These are phyloP conservation scores for Zymoseptoria tritici DNA, from an alignment of 2,329 filamentous ascomycete species.

Conservation along the genomic window DNA sequence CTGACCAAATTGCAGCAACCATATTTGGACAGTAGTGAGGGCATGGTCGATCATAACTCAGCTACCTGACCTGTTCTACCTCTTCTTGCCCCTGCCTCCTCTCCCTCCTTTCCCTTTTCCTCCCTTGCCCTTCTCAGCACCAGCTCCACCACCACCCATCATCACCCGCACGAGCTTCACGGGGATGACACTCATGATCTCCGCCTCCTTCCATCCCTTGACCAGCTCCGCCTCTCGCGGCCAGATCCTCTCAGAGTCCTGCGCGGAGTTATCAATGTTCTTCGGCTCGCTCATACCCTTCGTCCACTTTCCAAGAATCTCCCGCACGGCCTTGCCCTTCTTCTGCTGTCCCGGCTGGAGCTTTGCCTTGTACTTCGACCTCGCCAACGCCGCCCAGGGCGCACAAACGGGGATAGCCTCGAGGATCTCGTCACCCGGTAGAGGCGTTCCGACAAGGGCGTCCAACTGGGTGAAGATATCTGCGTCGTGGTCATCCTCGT, in stretches of 20 bases:
- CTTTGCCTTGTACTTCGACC: slow-evolving; percentile 91
- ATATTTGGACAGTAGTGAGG: too few species aligned
- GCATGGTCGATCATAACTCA: slow-evolving; percentile 28
- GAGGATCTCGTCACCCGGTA: slow-evolving; percentile 75
- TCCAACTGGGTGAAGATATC: slow-evolving; percentile 53
- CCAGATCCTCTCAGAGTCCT: slow-evolving; percentile 67
- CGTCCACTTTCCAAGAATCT: slow-evolving; percentile 79
- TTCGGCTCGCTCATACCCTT: slow-evolving; percentile 49
- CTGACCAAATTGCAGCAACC: too few species aligned
- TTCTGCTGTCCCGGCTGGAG: slow-evolving; percentile 83
- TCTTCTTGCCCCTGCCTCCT: slow-evolving; percentile 24
- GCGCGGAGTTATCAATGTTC: slow-evolving; percentile 38
- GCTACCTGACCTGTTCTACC: background rate
- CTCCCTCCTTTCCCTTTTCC: slow-evolving; percentile 24
- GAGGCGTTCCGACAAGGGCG: slow-evolving; percentile 66
- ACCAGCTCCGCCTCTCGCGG: slow-evolving; percentile 80
- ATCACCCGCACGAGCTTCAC: slow-evolving; percentile 75
- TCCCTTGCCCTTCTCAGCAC: slow-evolving; percentile 34
- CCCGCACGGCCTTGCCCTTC: slow-evolving; percentile 89
- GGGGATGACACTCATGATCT: slow-evolving; percentile 72
- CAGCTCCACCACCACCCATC: slow-evolving; percentile 48
- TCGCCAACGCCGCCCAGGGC: slow-evolving; percentile 55
- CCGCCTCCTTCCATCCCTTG: slow-evolving; percentile 70
- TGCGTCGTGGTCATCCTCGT: slow-evolving; percentile 27
- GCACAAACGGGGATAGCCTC: slow-evolving; percentile 56